Evolutionary conservation across 2,329 filamentous ascomycete species (phyloP).

Genomic region (Dactylellina haptotyla): DNA sequence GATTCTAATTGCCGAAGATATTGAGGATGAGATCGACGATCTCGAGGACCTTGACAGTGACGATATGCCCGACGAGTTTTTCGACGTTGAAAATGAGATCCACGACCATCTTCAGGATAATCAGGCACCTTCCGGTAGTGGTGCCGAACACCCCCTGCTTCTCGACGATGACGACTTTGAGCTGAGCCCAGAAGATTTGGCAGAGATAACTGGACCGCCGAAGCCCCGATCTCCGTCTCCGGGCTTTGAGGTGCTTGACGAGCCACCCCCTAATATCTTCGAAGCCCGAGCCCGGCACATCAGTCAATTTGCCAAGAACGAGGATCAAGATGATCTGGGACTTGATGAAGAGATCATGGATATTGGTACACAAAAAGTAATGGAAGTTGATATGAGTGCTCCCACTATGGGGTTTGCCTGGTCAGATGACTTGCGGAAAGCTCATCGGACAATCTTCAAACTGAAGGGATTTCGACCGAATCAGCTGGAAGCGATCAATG

Average conservation of each 20-base stretch:
- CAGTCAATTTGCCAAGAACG: slow-evolving; percentile 35
- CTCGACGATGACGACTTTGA: slow-evolving; percentile 38
- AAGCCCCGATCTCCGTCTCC: slow-evolving; percentile 24
- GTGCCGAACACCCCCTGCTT: not conserved
- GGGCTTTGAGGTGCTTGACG: slow-evolving; percentile 42
- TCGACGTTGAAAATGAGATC: slow-evolving; percentile 31
- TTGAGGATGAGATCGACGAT: slow-evolving; percentile 10
- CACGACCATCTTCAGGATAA: slow-evolving; percentile 11
- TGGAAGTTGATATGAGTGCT: slow-evolving; percentile 54
- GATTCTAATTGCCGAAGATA: slow-evolving; percentile 4
- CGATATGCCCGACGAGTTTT: slow-evolving; percentile 38
- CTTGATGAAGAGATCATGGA: slow-evolving; percentile 44
- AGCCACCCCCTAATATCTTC: slow-evolving; percentile 49
- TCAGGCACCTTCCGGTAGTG: not conserved
- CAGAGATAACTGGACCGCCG: slow-evolving; percentile 13
- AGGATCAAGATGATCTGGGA: slow-evolving; percentile 10
- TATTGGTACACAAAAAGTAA: slow-evolving; percentile 42
- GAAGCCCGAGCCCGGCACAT: slow-evolving; percentile 25
- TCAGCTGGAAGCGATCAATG: slow-evolving; percentile 94
- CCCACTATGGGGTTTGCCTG: slow-evolving; percentile 73
- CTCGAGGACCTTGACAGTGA: slow-evolving; percentile 16
- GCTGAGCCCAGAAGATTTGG: slow-evolving; percentile 40
- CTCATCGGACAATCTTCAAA: slow-evolving; percentile 83
- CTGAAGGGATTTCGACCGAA: slow-evolving; percentile 88
- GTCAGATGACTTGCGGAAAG: slow-evolving; percentile 84